phyloP scores from a whole-genome alignment of 352 stramenopile species.

The Phytophthora uliginosa region DNA sequence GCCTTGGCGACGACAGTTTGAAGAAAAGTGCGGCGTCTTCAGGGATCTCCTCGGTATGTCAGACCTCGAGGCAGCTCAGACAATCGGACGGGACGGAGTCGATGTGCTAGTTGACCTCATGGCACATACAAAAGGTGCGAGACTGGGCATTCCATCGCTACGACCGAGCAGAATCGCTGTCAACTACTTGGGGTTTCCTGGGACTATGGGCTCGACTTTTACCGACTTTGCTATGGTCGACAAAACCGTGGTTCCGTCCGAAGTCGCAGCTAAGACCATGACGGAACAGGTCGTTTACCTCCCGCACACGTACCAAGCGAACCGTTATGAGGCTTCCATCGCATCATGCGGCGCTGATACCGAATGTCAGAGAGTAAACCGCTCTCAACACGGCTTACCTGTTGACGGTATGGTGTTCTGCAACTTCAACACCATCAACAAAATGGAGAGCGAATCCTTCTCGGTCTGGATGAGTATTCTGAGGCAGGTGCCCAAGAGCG shows the following conservation, averaged over 20 bases:
- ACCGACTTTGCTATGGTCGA: conserved; percentile 90
- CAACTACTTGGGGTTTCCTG: conserved; percentile 94
- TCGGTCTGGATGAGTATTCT: conserved; percentile 91
- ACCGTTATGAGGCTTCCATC: conserved; percentile 73
- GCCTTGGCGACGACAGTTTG: conserved; percentile 62
- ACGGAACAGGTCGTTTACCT: conserved; percentile 92
- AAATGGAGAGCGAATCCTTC: conserved; percentile 94
- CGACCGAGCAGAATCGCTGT: conserved; percentile 73
- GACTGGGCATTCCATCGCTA: conserved; percentile 71
- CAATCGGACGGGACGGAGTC: conserved; percentile 66
- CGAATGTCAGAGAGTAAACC: conserved; percentile 31
- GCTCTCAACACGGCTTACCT: conserved; percentile 41
- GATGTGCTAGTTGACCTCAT: conserved; percentile 94
- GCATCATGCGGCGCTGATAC: conserved; percentile 32
- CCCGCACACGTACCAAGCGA: conserved; percentile 93
- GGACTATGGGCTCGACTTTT: conserved; percentile 81
- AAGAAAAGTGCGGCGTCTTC: conserved; percentile 66
- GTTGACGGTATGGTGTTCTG: conserved; percentile 72
- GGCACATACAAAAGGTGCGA: conserved; percentile 89
- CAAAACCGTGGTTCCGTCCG: conserved; percentile 66
- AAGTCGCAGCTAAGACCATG: conserved; percentile 52
- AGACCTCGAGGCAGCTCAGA: conserved; percentile 63
- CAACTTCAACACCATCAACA: conserved; percentile 96
- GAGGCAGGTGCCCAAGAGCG: conserved; percentile 76
- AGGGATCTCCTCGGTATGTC: conserved; percentile 62